Evolutionary conservation across 176 grass and related monocot species (phyloP).

Genomic region (Paspalum notatum): DNA sequence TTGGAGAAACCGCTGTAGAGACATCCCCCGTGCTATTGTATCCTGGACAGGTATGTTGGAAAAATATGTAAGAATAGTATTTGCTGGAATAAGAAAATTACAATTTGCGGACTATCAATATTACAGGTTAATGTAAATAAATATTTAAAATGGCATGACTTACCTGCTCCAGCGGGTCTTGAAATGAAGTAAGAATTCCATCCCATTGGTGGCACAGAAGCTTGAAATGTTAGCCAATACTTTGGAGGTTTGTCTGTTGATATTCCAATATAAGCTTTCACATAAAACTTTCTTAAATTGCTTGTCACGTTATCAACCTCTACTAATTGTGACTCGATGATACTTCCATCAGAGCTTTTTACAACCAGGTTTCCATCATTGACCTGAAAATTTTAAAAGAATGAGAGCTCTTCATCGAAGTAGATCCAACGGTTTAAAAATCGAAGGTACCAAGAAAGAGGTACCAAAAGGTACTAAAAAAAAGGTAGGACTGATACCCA

Average conservation of each 20-base stretch:
- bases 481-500: no score
- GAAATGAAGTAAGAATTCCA: conserved; percentile 92
- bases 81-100: neutral
- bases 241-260: conserved; percentile 55
- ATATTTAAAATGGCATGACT: conserved; percentile 22
- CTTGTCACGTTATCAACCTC: conserved; percentile 70
- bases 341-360: conserved; percentile 65
- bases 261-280: conserved; percentile 83
- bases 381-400: conserved; percentile 57
- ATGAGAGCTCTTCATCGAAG: no score
- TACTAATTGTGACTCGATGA: conserved; percentile 70
- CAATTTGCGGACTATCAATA: neutral
- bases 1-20: conserved; percentile 44
- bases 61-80: neutral
- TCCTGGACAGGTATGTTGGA: conserved; percentile 32
- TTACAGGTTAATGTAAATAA: conserved; percentile 2
- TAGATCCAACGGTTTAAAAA: no score
- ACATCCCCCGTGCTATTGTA: conserved; percentile 24
- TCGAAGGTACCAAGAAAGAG: no score
- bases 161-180: conserved; percentile 54
- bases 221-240: conserved; percentile 91
- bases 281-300: conserved; percentile 79
- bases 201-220: conserved; percentile 78
- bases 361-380: conserved; percentile 70
- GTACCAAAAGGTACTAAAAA: no score